Evolutionary conservation across 2,329 filamentous ascomycete species (phyloP).

Genomic region (Ophiostoma fasciatum): DNA sequence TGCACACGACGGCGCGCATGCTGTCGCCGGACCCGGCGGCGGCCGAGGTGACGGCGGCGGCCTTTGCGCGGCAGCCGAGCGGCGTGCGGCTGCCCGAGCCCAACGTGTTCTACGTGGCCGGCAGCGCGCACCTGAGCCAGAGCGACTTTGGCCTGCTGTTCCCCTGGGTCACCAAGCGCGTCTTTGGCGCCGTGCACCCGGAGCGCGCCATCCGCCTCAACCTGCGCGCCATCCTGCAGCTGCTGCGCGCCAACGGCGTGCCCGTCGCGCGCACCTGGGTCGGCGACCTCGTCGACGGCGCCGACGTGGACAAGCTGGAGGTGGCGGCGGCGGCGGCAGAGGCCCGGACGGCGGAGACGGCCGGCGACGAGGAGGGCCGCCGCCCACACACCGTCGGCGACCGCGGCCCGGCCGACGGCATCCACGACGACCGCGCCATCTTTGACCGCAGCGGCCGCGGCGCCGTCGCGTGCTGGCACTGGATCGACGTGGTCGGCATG

Average conservation of each 20-base stretch:
- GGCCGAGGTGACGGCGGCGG: constrained; percentile 23
- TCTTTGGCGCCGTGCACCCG: constrained; percentile 42
- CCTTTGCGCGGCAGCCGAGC: constrained; percentile 26
- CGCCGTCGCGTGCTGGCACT: constrained; percentile 32
- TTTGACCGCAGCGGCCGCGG: constrained; percentile 26
- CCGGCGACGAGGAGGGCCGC: not conserved
- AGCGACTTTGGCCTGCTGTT: constrained; percentile 75
- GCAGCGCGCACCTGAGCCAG: constrained; percentile 69
- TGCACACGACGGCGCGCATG: constrained; percentile 51
- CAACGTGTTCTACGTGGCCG: constrained; percentile 58
- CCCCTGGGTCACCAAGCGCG: constrained; percentile 48
- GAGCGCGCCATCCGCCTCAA: constrained; percentile 46
- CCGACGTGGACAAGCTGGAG: constrained; percentile 22
- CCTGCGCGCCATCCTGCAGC: constrained; percentile 40
- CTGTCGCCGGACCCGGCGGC: constrained; percentile 42
- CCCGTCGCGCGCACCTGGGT: constrained; percentile 33
- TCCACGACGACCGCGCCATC: constrained; percentile 35
- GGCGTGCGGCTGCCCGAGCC: constrained; percentile 34
- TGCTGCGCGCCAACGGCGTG: constrained; percentile 35
- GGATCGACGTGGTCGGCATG: constrained; percentile 37
- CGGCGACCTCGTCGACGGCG: constrained; percentile 34
- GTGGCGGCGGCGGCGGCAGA: constrained; percentile 3
- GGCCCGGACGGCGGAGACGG: not conserved
- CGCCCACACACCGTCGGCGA: too few relatives aligned
- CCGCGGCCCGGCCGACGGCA: constrained; percentile 20